Evolutionary conservation across 1,284 basidiomycete species (phyloP).

Genomic region (Tremellales sp.): DNA sequence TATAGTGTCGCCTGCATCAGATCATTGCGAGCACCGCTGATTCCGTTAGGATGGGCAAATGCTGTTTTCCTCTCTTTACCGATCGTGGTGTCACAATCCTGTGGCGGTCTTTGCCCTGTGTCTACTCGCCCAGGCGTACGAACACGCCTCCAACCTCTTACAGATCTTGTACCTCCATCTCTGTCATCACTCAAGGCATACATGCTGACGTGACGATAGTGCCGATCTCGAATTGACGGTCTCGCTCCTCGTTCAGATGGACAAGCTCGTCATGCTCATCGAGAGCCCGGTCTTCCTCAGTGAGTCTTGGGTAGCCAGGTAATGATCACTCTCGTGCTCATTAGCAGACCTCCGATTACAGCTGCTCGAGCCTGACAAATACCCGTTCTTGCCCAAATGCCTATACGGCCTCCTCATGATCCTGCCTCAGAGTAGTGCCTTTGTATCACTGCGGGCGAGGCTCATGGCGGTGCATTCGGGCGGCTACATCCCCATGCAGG

Average conservation of each 20-base stretch:
- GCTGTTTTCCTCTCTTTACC: conserved; percentile 86
- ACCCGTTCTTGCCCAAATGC: conserved; percentile 96
- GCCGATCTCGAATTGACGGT: conserved; percentile 97
- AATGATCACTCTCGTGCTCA: neutral
- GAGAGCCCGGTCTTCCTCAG: conserved; percentile 98
- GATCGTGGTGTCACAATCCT: conserved; percentile 98
- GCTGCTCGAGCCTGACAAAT: conserved; percentile 91
- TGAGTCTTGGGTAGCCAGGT: conserved; percentile 48
- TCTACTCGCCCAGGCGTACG: conserved; percentile 93
- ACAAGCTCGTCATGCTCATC: conserved; percentile 96
- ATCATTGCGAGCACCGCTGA: neutral
- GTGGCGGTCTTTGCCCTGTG: conserved; percentile 95
- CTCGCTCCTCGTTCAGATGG: conserved; percentile 88
- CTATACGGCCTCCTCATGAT: conserved; percentile 97
- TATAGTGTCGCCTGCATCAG: neutral
- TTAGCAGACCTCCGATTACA: conserved; percentile 84
- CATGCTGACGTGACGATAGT: conserved; percentile 50
- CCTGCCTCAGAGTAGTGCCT: conserved; percentile 93
- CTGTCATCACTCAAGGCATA: neutral
- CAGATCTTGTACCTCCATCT: conserved; percentile 74
- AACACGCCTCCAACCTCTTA: conserved; percentile 95
- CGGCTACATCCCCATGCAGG: conserved; percentile 83
- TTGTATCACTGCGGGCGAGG: conserved; percentile 89
- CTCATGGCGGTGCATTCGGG: conserved; percentile 91
- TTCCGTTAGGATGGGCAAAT: conserved; percentile 81